These are phyloP conservation scores for Saccharomycopsis hybrid DNA, from an alignment of 1,139 yeast species.

Conservation along the genomic window DNA sequence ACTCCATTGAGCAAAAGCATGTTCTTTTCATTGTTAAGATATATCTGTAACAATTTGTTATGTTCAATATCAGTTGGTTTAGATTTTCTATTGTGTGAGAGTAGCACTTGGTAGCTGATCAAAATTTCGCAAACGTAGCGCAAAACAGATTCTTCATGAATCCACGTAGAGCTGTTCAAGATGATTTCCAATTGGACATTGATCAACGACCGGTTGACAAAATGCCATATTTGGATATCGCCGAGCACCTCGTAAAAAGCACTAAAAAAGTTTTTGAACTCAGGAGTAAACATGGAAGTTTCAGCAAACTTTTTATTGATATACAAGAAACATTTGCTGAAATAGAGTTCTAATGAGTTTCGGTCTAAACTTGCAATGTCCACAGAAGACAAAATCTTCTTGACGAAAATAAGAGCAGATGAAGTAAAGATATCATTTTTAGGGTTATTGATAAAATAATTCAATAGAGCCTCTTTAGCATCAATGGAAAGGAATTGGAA, in stretches of 20 bases:
- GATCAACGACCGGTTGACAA: slow-evolving; percentile 42
- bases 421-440: slow-evolving; percentile 5
- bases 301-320: slow-evolving; percentile 63
- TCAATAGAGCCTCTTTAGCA: not conserved
- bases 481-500: not conserved
- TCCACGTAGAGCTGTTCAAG: slow-evolving; percentile 43
- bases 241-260: slow-evolving; percentile 30
- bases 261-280: slow-evolving; percentile 32
- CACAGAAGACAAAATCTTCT: not conserved
- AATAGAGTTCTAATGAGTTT: slow-evolving; percentile 26
- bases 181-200: slow-evolving; percentile 68
- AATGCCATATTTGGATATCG: slow-evolving; percentile 36
- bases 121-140: slow-evolving; percentile 36
- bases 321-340: slow-evolving; percentile 45
- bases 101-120: slow-evolving; percentile 24
- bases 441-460: not conserved
- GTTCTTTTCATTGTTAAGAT: slow-evolving; percentile 45
- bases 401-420: not conserved
- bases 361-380: too few species aligned
- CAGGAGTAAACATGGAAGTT: slow-evolving; percentile 30
- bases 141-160: slow-evolving; percentile 35
- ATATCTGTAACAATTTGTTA: slow-evolving; percentile 53
- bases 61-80: slow-evolving; percentile 19
- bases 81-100: slow-evolving; percentile 20
- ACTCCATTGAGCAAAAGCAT: slow-evolving; percentile 29